These are phyloP conservation scores for Warburgia ugandensis DNA, from an alignment of 164 flowering plant genomes.

Conservation along the genomic window DNA sequence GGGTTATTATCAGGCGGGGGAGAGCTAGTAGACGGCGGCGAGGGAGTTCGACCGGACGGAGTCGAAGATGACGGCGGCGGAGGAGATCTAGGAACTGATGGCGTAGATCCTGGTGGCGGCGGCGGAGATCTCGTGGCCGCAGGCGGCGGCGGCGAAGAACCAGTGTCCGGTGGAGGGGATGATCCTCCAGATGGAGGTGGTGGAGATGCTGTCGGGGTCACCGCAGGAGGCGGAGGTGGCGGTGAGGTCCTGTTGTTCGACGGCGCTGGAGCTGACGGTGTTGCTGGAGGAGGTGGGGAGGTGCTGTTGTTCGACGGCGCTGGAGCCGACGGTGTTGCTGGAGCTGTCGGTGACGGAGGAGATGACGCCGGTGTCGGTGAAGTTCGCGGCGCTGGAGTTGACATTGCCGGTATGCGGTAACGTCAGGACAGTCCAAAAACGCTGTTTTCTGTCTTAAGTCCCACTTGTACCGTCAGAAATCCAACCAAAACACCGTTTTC, in stretches of 20 bases:
- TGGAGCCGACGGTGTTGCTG: too few species aligned
- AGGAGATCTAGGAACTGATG: slow-evolving; percentile 15
- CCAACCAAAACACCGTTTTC: too few species aligned
- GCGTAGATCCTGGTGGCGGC: slow-evolving; percentile 12
- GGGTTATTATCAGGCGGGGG: too few species aligned
- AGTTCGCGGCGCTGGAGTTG: too few species aligned
- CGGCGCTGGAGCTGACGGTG: slow-evolving; percentile 11
- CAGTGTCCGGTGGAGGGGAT: slow-evolving; percentile 20
- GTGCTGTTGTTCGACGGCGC: too few species aligned
- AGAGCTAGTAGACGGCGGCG: slow-evolving; percentile 5
- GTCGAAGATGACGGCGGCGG: slow-evolving; percentile 16
- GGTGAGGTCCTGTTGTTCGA: slow-evolving; percentile 1
- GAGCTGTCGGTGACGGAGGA: too few species aligned
- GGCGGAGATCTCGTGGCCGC: slow-evolving; percentile 4
- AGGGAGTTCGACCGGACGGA: slow-evolving; percentile 7
- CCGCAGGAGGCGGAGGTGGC: slow-evolving; percentile 9
- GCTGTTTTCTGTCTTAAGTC: too few species aligned
- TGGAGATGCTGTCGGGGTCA: slow-evolving; percentile 18
- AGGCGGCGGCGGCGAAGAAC: slow-evolving; percentile 9
- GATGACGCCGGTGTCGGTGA: too few species aligned
- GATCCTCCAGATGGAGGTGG: slow-evolving; percentile 15
- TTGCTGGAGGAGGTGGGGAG: slow-evolving; percentile 23
- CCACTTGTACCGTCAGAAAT: too few species aligned
- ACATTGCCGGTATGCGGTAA: too few species aligned
- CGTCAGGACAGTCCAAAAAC: too few species aligned